phyloP scores from a whole-genome alignment of 139 green algal species.

The Micractinium conductrix region DNA sequence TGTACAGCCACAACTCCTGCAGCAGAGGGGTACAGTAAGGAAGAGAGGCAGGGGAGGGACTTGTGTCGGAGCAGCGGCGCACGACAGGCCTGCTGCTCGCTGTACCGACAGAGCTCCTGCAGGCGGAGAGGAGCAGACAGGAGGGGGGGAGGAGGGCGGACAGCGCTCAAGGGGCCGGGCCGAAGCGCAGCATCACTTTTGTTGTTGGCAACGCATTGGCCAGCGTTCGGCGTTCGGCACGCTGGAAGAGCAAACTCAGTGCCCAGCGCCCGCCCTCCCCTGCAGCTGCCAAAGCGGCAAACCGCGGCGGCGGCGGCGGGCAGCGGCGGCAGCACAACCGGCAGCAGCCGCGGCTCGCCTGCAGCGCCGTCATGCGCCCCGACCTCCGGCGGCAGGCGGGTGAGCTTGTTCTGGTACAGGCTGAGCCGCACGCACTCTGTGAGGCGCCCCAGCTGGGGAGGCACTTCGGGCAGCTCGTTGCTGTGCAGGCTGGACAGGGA shows the following conservation, averaged over 20 bases:
- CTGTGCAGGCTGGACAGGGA: constrained; percentile 39
- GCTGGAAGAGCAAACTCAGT: too few relatives aligned
- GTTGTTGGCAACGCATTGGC: too few relatives aligned
- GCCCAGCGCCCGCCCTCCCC: too few relatives aligned
- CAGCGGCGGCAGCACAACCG: background rate
- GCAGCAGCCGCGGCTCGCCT: background rate
- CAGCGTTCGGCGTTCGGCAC: too few relatives aligned
- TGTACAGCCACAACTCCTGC: constrained; percentile 51
- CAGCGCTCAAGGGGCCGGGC: too few relatives aligned
- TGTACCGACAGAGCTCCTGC: too few relatives aligned
- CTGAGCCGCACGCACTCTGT: constrained; percentile 34
- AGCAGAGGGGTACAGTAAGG: background rate
- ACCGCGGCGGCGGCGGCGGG: too few relatives aligned
- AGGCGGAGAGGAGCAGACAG: background rate
- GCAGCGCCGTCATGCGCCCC: constrained; percentile 16
- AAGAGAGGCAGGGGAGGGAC: too few relatives aligned
- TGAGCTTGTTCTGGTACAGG: constrained; percentile 49
- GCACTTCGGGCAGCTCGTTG: constrained; percentile 35
- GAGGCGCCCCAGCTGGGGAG: constrained; percentile 22
- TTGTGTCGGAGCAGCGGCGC: too few relatives aligned
- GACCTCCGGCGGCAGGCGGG: constrained; percentile 23
- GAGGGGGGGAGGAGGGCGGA: background rate
- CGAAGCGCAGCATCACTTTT: too few relatives aligned
- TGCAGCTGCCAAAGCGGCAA: too few relatives aligned
- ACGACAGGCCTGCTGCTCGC: too few relatives aligned